A percentile compares a stretch with the other conserved stretches of the same genome.
phyloP scores from a whole-genome alignment of 208 protist genomes.

The Spongospora subterranea region DNA sequence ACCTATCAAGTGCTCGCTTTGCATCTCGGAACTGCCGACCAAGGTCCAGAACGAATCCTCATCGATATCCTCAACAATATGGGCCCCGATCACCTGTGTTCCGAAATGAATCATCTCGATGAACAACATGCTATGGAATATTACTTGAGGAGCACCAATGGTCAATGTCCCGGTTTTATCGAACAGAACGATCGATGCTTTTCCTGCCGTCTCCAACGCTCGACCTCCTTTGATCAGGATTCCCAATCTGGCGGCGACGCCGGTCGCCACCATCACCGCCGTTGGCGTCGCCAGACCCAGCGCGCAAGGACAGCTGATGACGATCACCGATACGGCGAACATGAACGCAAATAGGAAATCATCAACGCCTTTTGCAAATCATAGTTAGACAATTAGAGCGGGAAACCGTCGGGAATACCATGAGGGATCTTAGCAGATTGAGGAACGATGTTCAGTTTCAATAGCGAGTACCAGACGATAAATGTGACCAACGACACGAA shows the following conservation, averaged over 20 bases:
- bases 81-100: slow-evolving; percentile 19
- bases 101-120: neutral
- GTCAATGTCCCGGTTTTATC: slow-evolving; percentile 75
- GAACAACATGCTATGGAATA: neutral
- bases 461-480: slow-evolving; percentile 80
- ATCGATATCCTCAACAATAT: neutral
- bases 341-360: slow-evolving; percentile 64
- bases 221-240: slow-evolving; percentile 69
- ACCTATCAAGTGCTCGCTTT: slow-evolving; percentile 59
- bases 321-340: slow-evolving; percentile 63
- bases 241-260: slow-evolving; percentile 67
- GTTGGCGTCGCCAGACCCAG: slow-evolving; percentile 72
- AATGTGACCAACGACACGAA: slow-evolving; percentile 84
- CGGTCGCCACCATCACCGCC: slow-evolving; percentile 71
- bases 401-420: neutral
- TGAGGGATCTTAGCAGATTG: neutral
- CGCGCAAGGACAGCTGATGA: slow-evolving; percentile 72
- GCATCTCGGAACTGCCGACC: slow-evolving; percentile 51
- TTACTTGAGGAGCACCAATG: slow-evolving; percentile 59
- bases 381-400: neutral
- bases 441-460: slow-evolving; percentile 28
- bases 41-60: neutral
- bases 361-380: neutral
- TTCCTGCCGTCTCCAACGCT: neutral
- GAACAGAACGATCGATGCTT: slow-evolving; percentile 64